Conservation (phyloP, 2,329 filamentous ascomycete genomes). For the Xylaria sp. region DNA sequence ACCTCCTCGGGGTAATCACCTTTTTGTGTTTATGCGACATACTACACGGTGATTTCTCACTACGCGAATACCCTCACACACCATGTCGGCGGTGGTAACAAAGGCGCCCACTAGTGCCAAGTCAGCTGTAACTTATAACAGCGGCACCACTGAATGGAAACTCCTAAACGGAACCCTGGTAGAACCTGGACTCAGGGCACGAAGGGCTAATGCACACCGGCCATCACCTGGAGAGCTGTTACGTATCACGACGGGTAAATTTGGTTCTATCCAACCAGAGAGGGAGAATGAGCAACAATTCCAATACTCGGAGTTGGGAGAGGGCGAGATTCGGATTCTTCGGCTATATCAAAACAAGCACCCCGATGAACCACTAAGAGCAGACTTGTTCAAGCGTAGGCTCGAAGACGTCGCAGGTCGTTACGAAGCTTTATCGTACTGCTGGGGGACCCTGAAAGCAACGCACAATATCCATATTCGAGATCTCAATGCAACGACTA, state of each 20-base stretch:
- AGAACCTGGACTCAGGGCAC: slow-evolving; percentile 7
- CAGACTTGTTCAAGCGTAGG: slow-evolving; percentile 18
- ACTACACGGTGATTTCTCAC: neutral
- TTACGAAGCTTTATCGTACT: slow-evolving; percentile 14
- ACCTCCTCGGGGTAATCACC: neutral
- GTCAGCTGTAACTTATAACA: slow-evolving; percentile 12
- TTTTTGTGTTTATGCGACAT: neutral
- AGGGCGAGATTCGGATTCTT: slow-evolving; percentile 9
- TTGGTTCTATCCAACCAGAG: neutral
- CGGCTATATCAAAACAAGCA: slow-evolving; percentile 11
- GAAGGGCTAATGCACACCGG: slow-evolving; percentile 14
- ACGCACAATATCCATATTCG: slow-evolving; percentile 13
- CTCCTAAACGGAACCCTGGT: slow-evolving; percentile 6
- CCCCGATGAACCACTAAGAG: slow-evolving; percentile 4
- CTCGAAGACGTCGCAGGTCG: slow-evolving; percentile 1
- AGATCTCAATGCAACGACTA: slow-evolving; percentile 7
- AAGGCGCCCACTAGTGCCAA: neutral
- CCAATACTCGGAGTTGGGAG: slow-evolving; percentile 8
- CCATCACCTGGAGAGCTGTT: slow-evolving; percentile 12
- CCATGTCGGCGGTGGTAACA: neutral
- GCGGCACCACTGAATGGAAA: slow-evolving; percentile 6
- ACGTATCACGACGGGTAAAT: neutral
- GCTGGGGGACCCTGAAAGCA: slow-evolving; percentile 9
- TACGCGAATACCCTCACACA: neutral
- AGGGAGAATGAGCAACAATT: slow-evolving; percentile 10